These are phyloP conservation scores for Leccinum pachyderme DNA, from an alignment of 1,284 basidiomycete genomes.

Conservation along the genomic window DNA sequence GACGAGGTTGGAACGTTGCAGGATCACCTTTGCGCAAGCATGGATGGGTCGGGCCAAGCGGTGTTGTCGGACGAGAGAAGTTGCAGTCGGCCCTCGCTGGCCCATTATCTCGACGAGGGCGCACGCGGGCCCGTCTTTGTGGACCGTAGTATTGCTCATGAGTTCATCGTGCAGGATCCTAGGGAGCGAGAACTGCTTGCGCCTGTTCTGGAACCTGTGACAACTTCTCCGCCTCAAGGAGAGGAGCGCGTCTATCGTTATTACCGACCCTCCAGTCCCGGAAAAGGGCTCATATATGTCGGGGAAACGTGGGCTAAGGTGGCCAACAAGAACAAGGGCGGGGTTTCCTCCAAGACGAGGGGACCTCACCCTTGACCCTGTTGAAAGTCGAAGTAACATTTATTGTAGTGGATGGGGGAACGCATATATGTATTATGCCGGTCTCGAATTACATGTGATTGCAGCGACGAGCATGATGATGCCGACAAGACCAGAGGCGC, in stretches of 20 bases:
- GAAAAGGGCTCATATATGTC: constrained; percentile 5
- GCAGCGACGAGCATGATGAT: neutral
- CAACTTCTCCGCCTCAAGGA: constrained; percentile 11
- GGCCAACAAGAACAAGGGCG: neutral
- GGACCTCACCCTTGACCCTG: constrained; percentile 6
- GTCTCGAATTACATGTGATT: neutral
- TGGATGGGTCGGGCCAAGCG: constrained; percentile 2
- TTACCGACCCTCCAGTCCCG: neutral
- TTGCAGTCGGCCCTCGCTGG: neutral
- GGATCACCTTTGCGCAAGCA: neutral
- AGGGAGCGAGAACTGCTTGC: constrained; percentile 8
- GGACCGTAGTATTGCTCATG: neutral
- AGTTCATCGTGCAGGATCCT: constrained; percentile 3
- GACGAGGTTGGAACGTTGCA: neutral
- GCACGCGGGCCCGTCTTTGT: constrained; percentile 24
- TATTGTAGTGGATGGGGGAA: neutral
- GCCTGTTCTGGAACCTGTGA: constrained; percentile 5
- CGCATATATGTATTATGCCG: neutral
- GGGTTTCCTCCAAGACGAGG: neutral
- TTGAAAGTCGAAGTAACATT: neutral
- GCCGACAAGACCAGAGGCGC: neutral
- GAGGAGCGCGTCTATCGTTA: constrained; percentile 16
- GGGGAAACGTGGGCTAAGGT: constrained; percentile 14
- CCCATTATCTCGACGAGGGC: constrained; percentile 22
- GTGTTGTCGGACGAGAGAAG: neutral